Percentiles rank a stretch among this genome's conserved stretches.
phyloP scores from a whole-genome alignment of 1,284 basidiomycete genomes.

The Cryptococcus floricola region DNA sequence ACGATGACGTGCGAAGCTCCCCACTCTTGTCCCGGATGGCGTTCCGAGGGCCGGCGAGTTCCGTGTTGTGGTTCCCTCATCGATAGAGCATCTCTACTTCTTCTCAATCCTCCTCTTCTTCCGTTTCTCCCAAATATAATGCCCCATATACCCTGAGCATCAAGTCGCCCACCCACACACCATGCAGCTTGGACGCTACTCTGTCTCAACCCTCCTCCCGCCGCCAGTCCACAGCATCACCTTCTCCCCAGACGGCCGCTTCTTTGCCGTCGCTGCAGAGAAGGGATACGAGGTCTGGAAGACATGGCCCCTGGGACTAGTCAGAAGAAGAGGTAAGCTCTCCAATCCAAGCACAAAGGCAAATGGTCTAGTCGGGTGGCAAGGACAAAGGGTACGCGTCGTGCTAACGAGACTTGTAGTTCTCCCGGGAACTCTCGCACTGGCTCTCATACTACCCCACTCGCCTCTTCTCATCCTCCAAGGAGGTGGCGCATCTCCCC shows the following conservation, averaged over 20 bases:
- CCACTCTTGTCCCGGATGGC: too few species aligned
- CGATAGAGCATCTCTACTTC: too few species aligned
- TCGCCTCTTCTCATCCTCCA: conserved; percentile 84
- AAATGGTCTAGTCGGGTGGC: neutral
- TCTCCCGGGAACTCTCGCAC: conserved; percentile 64
- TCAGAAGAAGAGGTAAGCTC: conserved; percentile 70
- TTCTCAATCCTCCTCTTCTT: too few species aligned
- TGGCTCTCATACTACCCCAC: conserved; percentile 72
- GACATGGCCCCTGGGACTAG: conserved; percentile 68
- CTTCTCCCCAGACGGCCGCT: conserved; percentile 69
- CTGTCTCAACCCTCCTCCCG: conserved; percentile 72
- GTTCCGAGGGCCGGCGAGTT: too few species aligned
- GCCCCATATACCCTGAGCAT: neutral
- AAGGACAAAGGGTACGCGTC: neutral
- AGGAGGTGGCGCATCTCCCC: conserved; percentile 83
- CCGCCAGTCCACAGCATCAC: conserved; percentile 71
- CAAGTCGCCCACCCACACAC: neutral
- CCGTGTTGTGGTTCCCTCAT: too few species aligned
- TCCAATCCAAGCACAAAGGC: too few species aligned
- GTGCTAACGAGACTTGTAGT: conserved; percentile 19
- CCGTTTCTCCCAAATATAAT: neutral
- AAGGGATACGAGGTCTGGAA: conserved; percentile 84
- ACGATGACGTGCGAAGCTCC: too few species aligned
- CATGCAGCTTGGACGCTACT: conserved; percentile 86
- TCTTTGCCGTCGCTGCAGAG: conserved; percentile 78